phyloP scores from a whole-genome alignment of 805 yeast species.

The Lachancea meyersii region DNA sequence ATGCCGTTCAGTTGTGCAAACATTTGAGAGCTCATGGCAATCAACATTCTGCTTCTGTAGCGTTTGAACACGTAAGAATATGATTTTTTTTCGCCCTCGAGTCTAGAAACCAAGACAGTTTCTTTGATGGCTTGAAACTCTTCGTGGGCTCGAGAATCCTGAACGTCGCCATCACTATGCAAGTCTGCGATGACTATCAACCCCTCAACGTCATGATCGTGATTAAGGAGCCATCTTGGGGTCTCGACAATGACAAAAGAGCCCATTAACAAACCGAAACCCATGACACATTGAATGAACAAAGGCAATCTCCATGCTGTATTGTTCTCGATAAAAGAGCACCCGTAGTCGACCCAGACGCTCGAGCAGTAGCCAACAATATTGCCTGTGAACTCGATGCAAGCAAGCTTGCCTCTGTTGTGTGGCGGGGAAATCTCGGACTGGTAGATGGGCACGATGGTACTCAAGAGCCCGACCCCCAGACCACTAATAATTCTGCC shows the following conservation, averaged over 20 bases:
- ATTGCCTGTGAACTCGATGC: constrained; percentile 85
- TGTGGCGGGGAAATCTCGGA: constrained; percentile 85
- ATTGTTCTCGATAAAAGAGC: constrained; percentile 56
- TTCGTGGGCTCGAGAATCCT: constrained; percentile 57
- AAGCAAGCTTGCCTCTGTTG: constrained; percentile 77
- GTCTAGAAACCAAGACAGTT: constrained; percentile 62
- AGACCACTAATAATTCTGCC: constrained; percentile 77
- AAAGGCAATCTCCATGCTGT: constrained; percentile 77
- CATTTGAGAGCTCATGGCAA: constrained; percentile 86
- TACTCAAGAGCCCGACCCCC: constrained; percentile 81
- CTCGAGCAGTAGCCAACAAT: constrained; percentile 74
- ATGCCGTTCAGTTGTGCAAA: constrained; percentile 94
- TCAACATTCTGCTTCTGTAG: constrained; percentile 70
- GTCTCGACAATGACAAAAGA: constrained; percentile 77
- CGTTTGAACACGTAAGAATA: constrained; percentile 70
- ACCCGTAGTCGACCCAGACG: constrained; percentile 78
- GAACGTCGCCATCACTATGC: constrained; percentile 71
- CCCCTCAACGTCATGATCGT: constrained; percentile 77
- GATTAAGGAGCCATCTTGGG: constrained; percentile 84
- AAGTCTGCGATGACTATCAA: constrained; percentile 77
- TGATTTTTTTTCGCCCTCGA: constrained; percentile 70
- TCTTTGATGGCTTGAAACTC: constrained; percentile 82
- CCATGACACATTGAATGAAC: constrained; percentile 69
- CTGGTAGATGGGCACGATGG: constrained; percentile 83
- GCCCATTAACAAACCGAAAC: constrained; percentile 60